Conservation (phyloP, 305 asterid species). For the Fraxinus floribunda region DNA sequence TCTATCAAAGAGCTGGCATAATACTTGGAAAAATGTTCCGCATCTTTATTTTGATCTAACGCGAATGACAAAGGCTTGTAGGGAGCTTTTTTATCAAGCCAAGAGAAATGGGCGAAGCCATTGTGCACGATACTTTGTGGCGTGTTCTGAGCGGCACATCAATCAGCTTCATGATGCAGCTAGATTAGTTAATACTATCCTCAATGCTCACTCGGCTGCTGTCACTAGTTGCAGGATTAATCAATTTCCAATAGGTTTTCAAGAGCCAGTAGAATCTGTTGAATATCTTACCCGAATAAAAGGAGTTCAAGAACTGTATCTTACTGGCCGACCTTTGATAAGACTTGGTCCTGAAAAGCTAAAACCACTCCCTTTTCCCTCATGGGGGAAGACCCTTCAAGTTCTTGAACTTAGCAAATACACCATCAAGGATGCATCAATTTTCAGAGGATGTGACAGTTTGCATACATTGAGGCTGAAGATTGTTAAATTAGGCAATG, state of each 20-base stretch:
- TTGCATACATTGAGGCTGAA: neutral
- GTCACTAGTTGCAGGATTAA: neutral
- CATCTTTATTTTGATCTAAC: neutral
- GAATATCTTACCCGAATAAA: neutral
- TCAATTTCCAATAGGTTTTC: neutral
- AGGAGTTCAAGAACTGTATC: neutral
- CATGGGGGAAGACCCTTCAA: neutral
- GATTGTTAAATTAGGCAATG: neutral
- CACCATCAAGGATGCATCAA: neutral
- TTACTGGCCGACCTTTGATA: neutral
- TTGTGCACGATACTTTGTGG: neutral
- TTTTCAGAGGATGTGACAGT: neutral
- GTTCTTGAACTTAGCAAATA: neutral
- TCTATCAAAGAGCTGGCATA: neutral
- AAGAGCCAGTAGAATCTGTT: neutral
- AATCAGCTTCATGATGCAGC: neutral
- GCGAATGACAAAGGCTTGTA: neutral
- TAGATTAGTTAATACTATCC: neutral
- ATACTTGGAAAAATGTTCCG: neutral
- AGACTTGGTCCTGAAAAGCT: neutral
- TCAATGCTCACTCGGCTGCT: neutral
- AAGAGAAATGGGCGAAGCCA: neutral
- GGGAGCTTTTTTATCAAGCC: neutral
- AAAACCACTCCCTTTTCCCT: neutral
- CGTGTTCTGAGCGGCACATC: too few species aligned